These are phyloP conservation scores for Verticillium klebahnii DNA, from an alignment of 2,329 filamentous ascomycete species.

Conservation along the genomic window DNA sequence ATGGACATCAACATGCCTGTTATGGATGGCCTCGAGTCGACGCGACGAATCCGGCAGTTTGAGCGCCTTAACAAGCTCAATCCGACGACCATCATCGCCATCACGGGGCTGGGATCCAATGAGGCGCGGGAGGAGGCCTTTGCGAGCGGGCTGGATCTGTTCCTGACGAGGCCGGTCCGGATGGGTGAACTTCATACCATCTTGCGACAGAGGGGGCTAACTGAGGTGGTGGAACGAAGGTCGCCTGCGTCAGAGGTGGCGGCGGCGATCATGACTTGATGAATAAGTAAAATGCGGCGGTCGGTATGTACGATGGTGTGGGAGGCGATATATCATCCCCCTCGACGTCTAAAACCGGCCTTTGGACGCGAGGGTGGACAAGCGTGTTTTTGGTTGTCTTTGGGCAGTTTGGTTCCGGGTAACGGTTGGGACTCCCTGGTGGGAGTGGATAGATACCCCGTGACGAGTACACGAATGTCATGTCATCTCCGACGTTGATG, in stretches of 20 bases:
- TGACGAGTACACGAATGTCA: not conserved
- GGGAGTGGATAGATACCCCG: not conserved
- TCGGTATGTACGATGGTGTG: not conserved
- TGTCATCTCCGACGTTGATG: not conserved
- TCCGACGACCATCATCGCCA: constrained; percentile 36
- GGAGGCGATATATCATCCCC: not conserved
- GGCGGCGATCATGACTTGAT: not conserved
- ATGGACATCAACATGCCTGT: constrained; percentile 41
- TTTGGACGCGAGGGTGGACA: too few species aligned
- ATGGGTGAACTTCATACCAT: constrained; percentile 23
- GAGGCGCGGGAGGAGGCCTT: constrained; percentile 39
- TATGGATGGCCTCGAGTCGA: constrained; percentile 35
- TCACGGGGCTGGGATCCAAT: constrained; percentile 37
- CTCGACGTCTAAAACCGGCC: not conserved
- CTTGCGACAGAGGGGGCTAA: constrained; percentile 1
- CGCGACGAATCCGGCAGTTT: constrained; percentile 32
- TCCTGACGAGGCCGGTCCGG: constrained; percentile 40
- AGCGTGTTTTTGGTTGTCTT: not conserved
- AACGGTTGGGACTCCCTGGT: not conserved
- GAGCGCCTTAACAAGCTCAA: constrained; percentile 31
- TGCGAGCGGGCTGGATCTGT: constrained; percentile 38
- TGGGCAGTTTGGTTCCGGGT: not conserved
- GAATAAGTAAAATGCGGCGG: not conserved
- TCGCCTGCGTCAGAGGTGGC: not conserved
- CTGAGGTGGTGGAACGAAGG: not conserved